phyloP scores from a whole-genome alignment of 768 basidiomycete genomes.

The Amanita jacksonii region DNA sequence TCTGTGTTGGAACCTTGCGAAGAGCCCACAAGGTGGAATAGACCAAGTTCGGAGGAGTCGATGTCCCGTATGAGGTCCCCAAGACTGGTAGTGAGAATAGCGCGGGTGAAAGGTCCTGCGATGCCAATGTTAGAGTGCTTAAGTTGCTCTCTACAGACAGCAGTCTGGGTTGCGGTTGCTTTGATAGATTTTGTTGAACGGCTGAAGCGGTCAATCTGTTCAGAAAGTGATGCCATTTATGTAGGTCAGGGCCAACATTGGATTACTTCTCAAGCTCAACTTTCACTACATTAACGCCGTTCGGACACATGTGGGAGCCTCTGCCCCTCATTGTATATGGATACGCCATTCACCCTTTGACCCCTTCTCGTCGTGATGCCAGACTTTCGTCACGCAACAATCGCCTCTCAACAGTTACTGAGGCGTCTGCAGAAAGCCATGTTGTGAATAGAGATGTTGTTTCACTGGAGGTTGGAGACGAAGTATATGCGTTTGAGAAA shows the following conservation, averaged over 20 bases:
- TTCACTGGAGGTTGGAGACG: constrained; percentile 88
- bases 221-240: constrained; percentile 50
- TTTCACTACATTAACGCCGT: background rate
- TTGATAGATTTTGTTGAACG: constrained; percentile 43
- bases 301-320: constrained; percentile 38
- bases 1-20: constrained; percentile 17
- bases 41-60: constrained; percentile 68
- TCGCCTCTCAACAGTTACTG: constrained; percentile 52
- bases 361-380: constrained; percentile 66
- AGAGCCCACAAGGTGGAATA: constrained; percentile 49
- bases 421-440: constrained; percentile 54
- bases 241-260: constrained; percentile 4
- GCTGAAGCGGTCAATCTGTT: constrained; percentile 60
- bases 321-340: constrained; percentile 75
- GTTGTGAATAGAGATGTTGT: constrained; percentile 67
- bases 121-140: constrained; percentile 15
- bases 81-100: constrained; percentile 52
- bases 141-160: constrained; percentile 12
- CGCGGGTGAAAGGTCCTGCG: constrained; percentile 47
- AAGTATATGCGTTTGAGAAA: constrained; percentile 94
- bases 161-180: constrained; percentile 27
- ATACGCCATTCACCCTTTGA: constrained; percentile 80
- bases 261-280: constrained; percentile 1
- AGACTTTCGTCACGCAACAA: constrained; percentile 42
- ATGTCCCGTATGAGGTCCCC: constrained; percentile 76